Conservation (phyloP, 495 filamentous ascomycete genomes). For the Tetracladium marchalianum region DNA sequence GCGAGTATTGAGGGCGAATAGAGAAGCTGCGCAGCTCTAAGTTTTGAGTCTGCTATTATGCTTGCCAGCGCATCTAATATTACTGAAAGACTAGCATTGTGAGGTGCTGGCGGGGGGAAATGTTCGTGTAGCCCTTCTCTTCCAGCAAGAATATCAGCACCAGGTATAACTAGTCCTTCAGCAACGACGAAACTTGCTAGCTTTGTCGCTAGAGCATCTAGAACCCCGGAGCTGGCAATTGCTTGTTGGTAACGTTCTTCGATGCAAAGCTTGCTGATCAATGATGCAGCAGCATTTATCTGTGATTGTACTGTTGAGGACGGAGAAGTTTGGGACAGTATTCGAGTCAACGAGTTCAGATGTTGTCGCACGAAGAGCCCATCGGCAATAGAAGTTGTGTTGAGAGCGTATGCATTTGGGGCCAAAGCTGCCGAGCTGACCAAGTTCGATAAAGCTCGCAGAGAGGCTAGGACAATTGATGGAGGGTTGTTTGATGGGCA, state of each 20-base stretch:
- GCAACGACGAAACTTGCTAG: conserved; percentile 64
- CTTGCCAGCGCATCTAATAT: conserved; percentile 73
- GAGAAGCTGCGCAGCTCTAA: conserved; percentile 65
- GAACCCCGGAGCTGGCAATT: conserved; percentile 58
- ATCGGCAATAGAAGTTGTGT: conserved; percentile 39
- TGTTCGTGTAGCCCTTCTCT: conserved; percentile 32
- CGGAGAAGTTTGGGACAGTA: conserved; percentile 50
- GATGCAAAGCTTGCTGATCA: conserved; percentile 55
- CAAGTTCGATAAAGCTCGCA: conserved; percentile 65
- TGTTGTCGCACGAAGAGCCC: conserved; percentile 51
- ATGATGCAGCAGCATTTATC: conserved; percentile 52
- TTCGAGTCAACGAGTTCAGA: conserved; percentile 47
- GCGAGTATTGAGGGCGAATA: conserved; percentile 67
- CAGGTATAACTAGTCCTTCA: conserved; percentile 55
- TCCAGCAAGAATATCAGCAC: conserved; percentile 32
- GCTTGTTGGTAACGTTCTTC: conserved; percentile 58
- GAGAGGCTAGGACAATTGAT: conserved; percentile 57
- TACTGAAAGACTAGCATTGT: conserved; percentile 48
- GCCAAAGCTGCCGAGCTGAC: conserved; percentile 51
- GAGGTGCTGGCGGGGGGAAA: conserved; percentile 47
- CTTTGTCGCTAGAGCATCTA: conserved; percentile 71
- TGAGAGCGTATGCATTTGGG: conserved; percentile 21
- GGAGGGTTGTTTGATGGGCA: conserved; percentile 54
- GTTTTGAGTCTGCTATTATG: conserved; percentile 72
- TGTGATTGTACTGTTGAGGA: conserved; percentile 48